phyloP scores from a whole-genome alignment of 345 rosid genomes.

The Ceriops tagal region DNA sequence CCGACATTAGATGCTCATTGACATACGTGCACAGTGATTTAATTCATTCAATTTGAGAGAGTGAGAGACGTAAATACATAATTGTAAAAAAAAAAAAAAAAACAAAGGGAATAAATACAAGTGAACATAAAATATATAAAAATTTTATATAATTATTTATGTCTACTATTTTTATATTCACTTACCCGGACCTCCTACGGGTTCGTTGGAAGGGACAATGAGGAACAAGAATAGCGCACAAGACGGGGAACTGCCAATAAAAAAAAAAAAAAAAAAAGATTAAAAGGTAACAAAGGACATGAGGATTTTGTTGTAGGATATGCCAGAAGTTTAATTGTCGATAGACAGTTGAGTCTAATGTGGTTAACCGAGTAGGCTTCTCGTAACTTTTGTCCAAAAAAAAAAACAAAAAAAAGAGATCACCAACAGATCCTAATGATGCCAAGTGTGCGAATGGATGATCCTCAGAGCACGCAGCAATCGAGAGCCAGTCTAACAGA shows the following conservation, averaged over 20 bases:
- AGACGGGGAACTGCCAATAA: background rate
- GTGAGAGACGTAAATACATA: background rate
- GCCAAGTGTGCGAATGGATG: no score
- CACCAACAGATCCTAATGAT: no score
- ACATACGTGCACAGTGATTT: conserved; percentile 3
- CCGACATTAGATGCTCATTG: conserved; percentile 19
- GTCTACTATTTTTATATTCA: no score
- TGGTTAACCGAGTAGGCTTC: background rate
- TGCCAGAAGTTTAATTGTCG: conserved; percentile 27
- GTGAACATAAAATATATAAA: no score
- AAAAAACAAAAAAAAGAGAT: no score
- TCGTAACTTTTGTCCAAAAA: background rate
- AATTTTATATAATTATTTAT: no score
- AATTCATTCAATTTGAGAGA: background rate
- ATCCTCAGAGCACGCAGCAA: no score
- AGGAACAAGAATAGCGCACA: background rate
- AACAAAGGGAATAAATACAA: no score
- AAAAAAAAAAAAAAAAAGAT: conserved; percentile 6
- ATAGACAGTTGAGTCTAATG: conserved; percentile 18
- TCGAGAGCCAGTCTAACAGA: no score
- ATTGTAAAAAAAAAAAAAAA: background rate
- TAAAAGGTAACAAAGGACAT: conserved; percentile 6
- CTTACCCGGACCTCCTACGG: background rate
- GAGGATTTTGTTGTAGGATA: conserved; percentile 5
- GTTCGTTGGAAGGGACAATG: background rate